Percentiles rank a stretch among this genome's conserved stretches.
Evolutionary conservation across 1,284 basidiomycete genomes (phyloP).

Genomic region (Coniferiporia weirii): DNA sequence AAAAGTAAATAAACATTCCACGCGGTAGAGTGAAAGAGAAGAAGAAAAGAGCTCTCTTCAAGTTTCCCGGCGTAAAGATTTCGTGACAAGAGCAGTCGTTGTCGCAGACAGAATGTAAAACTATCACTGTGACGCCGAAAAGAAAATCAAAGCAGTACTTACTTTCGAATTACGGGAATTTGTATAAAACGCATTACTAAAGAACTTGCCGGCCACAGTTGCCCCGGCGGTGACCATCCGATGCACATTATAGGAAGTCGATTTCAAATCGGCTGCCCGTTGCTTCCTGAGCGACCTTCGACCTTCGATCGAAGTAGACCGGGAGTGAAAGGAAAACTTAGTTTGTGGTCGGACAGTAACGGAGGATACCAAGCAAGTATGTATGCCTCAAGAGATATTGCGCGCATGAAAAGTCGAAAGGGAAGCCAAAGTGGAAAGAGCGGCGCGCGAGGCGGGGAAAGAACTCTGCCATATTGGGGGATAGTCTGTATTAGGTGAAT

Average conservation of each 20-base stretch:
- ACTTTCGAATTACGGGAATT: slow-evolving; percentile 99
- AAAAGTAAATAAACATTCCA: not conserved
- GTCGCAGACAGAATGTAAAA: no score
- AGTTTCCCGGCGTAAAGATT: not conserved
- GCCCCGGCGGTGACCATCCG: slow-evolving; percentile 95
- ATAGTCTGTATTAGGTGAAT: slow-evolving; percentile 23
- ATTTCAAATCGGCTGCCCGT: slow-evolving; percentile 82
- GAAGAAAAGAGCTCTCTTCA: not conserved
- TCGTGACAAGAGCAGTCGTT: not conserved
- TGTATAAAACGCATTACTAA: slow-evolving; percentile 99
- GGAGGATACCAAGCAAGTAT: slow-evolving; percentile 94
- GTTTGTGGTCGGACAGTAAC: slow-evolving; percentile 98
- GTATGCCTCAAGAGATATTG: slow-evolving; percentile 90
- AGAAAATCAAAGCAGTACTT: slow-evolving; percentile 27
- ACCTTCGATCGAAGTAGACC: slow-evolving; percentile 96
- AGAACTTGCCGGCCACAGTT: slow-evolving; percentile 98
- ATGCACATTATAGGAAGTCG: slow-evolving; percentile 96
- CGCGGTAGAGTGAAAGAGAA: not conserved
- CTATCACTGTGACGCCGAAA: no score
- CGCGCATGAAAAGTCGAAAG: slow-evolving; percentile 93
- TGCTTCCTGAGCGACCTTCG: slow-evolving; percentile 59
- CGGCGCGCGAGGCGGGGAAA: slow-evolving; percentile 75
- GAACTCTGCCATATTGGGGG: slow-evolving; percentile 56
- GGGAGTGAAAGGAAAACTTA: slow-evolving; percentile 93
- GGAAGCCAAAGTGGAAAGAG: slow-evolving; percentile 75